phyloP scores from a whole-genome alignment of 2,329 filamentous ascomycete genomes.

The Scedosporium apiospermum region DNA sequence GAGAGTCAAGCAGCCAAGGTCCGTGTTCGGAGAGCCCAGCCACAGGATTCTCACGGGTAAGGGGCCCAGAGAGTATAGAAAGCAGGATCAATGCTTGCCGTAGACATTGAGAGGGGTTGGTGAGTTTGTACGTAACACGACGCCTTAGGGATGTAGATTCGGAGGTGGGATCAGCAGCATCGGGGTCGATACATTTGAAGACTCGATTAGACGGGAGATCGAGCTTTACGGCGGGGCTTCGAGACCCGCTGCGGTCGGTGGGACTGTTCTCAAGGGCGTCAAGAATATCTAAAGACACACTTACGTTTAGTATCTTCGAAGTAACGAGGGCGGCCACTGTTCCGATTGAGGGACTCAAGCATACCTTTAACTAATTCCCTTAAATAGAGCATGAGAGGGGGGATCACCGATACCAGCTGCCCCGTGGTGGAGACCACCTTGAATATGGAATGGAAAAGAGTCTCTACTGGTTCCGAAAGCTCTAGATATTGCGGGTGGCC shows the following conservation, averaged over 20 bases:
- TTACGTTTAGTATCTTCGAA: neutral
- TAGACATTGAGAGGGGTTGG: neutral
- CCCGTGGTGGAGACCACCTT: slow-evolving; percentile 32
- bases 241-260: neutral
- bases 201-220: slow-evolving; percentile 2
- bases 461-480: slow-evolving; percentile 41
- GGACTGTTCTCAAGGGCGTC: neutral
- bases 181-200: neutral
- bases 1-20: slow-evolving; percentile 3
- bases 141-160: neutral
- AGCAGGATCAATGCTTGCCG: slow-evolving; percentile 2
- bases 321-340: neutral
- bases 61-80: neutral
- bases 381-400: slow-evolving; percentile 37
- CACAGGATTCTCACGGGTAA: neutral
- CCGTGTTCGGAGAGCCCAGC: slow-evolving; percentile 1
- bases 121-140: slow-evolving; percentile 9
- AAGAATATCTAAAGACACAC: neutral
- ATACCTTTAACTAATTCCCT: slow-evolving; percentile 37
- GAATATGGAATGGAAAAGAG: slow-evolving; percentile 41
- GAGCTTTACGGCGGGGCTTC: neutral
- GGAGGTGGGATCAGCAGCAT: neutral
- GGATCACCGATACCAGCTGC: slow-evolving; percentile 35
- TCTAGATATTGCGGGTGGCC: slow-evolving; percentile 39
- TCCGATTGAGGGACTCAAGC: slow-evolving; percentile 10